Evolutionary conservation across 306 rosid genomes (phyloP).

Genomic region (Gastrolobium bilobum): DNA sequence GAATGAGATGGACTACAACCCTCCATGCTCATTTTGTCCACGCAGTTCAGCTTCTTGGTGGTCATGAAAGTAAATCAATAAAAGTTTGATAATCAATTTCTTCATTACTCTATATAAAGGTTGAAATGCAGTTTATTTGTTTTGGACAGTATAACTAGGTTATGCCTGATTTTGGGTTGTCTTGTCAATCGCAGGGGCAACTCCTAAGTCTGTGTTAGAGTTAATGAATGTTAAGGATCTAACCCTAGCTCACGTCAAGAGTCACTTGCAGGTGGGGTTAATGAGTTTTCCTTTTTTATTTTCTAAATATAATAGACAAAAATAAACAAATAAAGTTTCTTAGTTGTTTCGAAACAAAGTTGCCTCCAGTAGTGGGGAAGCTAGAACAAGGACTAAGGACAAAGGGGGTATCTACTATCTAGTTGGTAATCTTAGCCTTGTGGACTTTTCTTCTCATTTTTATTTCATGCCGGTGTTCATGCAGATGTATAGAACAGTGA

Average conservation of each 20-base stretch:
- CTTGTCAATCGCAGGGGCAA: conserved; percentile 68
- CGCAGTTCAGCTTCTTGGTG: conserved; percentile 95
- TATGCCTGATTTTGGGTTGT: conserved; percentile 33
- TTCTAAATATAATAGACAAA: background rate
- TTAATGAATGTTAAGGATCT: conserved; percentile 95
- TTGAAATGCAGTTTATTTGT: background rate
- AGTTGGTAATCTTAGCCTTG: conserved; percentile 48
- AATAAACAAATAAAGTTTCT: background rate
- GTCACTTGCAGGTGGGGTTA: conserved; percentile 91
- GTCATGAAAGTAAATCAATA: conserved; percentile 76
- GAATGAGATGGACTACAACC: conserved; percentile 96
- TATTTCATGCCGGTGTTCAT: conserved; percentile 53
- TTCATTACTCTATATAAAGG: background rate
- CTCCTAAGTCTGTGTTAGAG: conserved; percentile 95
- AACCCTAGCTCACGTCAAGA: conserved; percentile 98
- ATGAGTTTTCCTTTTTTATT: background rate
- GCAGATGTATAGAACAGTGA: conserved; percentile 99
- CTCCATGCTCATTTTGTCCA: conserved; percentile 96
- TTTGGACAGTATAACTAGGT: background rate
- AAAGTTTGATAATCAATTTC: background rate
- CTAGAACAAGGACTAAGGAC: conserved; percentile 65
- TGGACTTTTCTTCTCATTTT: conserved; percentile 49
- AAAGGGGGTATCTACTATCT: conserved; percentile 62
- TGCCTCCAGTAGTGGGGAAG: conserved; percentile 49
- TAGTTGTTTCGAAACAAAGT: conserved; percentile 8